Percentiles rank a stretch among this genome's conserved stretches.
Conservation (phyloP, 176 grass and related monocot genomes). For the Bothriochloa decipiens region DNA sequence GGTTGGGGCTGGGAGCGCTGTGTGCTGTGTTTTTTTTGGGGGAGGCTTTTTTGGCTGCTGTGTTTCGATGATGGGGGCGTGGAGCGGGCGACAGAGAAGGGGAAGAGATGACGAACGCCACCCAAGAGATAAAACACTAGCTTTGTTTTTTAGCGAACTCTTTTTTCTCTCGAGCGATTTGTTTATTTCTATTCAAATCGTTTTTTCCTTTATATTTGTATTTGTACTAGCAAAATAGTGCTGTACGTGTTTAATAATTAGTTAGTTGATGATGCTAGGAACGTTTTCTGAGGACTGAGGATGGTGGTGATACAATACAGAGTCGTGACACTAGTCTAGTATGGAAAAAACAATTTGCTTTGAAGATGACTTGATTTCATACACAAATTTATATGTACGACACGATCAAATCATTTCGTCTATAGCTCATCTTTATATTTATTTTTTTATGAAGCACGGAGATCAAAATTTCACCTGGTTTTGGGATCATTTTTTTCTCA, state of each 20-base stretch:
- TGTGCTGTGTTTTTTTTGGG: constrained; percentile 9
- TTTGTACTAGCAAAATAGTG: not conserved
- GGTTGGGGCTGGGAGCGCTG: constrained; percentile 24
- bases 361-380: no score
- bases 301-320: no score
- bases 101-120: constrained; percentile 23
- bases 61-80: constrained; percentile 6
- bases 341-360: no score
- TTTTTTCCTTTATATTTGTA: not conserved
- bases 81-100: not conserved
- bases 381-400: no score
- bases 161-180: not conserved
- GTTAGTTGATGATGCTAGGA: not conserved
- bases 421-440: no score
- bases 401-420: no score
- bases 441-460: no score
- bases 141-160: constrained; percentile 35
- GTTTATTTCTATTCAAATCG: not conserved
- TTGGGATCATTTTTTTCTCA: no score
- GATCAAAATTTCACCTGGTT: no score
- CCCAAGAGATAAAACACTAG: constrained; percentile 41
- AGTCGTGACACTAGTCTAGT: no score
- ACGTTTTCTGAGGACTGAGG: not conserved
- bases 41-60: constrained; percentile 23
- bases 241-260: not conserved